Percentiles rank a stretch among this genome's conserved stretches.
These are phyloP conservation scores for Curvularia verruculosa DNA, from an alignment of 2,329 filamentous ascomycete genomes.

Conservation along the genomic window DNA sequence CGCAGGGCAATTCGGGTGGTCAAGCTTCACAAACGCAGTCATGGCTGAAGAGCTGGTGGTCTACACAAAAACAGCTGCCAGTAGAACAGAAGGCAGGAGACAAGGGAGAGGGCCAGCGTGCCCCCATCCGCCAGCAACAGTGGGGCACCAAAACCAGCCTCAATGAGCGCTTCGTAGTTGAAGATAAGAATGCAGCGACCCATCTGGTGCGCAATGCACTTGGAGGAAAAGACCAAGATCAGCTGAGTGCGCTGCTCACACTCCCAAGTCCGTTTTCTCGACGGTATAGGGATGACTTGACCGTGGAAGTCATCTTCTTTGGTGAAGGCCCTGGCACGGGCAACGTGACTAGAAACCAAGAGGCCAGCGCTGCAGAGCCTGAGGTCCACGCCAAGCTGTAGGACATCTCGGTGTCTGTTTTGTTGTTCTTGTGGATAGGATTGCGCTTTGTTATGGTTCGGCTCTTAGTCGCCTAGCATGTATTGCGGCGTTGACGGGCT, in stretches of 20 bases:
- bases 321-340: conserved; percentile 79
- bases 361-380: conserved; percentile 72
- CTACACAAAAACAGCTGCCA: conserved; percentile 66
- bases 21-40: conserved; percentile 55
- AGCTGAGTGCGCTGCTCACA: conserved; percentile 89
- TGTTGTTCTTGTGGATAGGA: not conserved
- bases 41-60: conserved; percentile 75
- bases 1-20: conserved; percentile 60
- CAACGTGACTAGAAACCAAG: conserved; percentile 80
- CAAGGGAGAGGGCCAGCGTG: conserved; percentile 72
- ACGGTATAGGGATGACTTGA: conserved; percentile 93
- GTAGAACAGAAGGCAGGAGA: conserved; percentile 69
- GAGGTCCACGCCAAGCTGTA: conserved; percentile 58
- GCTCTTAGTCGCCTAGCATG: conserved; percentile 6
- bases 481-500: conserved; percentile 17
- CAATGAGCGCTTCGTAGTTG: conserved; percentile 84
- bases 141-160: conserved; percentile 81
- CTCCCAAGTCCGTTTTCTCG: conserved; percentile 89
- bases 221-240: conserved; percentile 90
- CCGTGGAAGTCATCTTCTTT: conserved; percentile 98
- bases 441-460: not conserved
- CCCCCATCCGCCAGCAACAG: conserved; percentile 86
- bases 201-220: conserved; percentile 95
- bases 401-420: not conserved
- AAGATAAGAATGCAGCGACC: conserved; percentile 95